These are phyloP conservation scores for Centrapalus pauciflorus DNA, from an alignment of 129 eudicot species.

Conservation along the genomic window DNA sequence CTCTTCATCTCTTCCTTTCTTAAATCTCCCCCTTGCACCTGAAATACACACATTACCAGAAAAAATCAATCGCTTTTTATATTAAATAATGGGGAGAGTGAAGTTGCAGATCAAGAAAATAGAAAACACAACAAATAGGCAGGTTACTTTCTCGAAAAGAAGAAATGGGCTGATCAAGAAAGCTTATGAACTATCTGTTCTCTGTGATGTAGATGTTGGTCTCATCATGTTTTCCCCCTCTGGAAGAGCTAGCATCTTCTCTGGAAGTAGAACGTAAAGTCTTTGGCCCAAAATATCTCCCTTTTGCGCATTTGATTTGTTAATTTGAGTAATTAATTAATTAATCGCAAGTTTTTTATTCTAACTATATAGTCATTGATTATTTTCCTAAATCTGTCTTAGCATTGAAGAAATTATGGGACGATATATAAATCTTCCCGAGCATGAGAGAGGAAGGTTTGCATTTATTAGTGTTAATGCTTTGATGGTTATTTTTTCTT, in stretches of 20 bases:
- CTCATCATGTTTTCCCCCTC: constrained; percentile 93
- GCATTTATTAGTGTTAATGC: neutral
- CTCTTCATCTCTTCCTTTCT: constrained; percentile 26
- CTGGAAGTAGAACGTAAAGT: constrained; percentile 61
- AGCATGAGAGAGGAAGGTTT: constrained; percentile 79
- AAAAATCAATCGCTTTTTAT: constrained; percentile 3
- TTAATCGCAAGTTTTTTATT: neutral
- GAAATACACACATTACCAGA: neutral
- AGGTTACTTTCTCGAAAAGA: constrained; percentile 88
- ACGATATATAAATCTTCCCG: constrained; percentile 68
- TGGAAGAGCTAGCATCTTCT: constrained; percentile 68
- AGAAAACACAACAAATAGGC: constrained; percentile 81
- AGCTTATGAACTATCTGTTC: constrained; percentile 85
- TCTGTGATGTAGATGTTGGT: constrained; percentile 90
- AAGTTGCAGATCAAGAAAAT: constrained; percentile 84
- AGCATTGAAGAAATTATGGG: constrained; percentile 71
- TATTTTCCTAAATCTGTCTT: constrained; percentile 2
- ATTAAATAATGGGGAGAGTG: constrained; percentile 63
- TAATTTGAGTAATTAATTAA: no score
- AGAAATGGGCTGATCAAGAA: constrained; percentile 86
- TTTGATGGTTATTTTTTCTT: constrained; percentile 3
- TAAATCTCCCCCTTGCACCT: constrained; percentile 1
- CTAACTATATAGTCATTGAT: neutral
- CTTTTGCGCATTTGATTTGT: neutral
- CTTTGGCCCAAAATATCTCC: neutral